Percentiles rank a stretch among this genome's conserved stretches.
Evolutionary conservation across 768 basidiomycete species (phyloP).

Genomic region (Hypholoma fasciculare): DNA sequence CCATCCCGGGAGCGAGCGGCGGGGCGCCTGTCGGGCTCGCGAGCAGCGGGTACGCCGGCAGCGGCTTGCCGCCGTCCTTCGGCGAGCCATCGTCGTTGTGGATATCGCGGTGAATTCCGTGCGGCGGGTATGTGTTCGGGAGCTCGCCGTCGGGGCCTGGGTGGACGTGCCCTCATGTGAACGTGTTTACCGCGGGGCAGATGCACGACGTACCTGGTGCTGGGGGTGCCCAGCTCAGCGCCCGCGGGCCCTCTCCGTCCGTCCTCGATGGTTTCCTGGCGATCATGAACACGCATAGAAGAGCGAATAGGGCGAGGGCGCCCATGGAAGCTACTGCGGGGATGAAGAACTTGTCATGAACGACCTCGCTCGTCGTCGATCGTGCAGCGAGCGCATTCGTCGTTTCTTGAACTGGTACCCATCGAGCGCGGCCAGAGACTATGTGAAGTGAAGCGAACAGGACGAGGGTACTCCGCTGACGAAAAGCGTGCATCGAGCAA

Average conservation of each 20-base stretch:
- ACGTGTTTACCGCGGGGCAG: no score
- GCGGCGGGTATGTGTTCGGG: no score
- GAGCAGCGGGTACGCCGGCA: background rate
- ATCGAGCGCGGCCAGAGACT: background rate
- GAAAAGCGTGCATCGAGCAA: background rate
- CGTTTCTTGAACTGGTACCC: background rate
- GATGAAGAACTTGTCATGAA: slow-evolving; percentile 16
- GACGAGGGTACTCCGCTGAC: background rate
- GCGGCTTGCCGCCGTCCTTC: no score
- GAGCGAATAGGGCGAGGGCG: slow-evolving; percentile 1
- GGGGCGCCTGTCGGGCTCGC: background rate
- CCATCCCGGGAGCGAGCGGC: background rate
- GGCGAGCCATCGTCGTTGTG: background rate
- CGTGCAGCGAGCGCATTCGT: background rate
- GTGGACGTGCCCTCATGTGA: no score
- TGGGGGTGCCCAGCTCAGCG: background rate
- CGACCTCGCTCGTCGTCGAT: slow-evolving; percentile 5
- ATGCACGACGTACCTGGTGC: background rate
- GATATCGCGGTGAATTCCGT: background rate
- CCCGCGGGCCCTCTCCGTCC: background rate
- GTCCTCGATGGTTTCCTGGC: background rate
- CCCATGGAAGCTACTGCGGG: slow-evolving; percentile 13
- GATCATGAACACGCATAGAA: slow-evolving; percentile 11
- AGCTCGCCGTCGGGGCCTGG: no score
- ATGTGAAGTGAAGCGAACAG: background rate